Evolutionary conservation across 495 filamentous ascomycete genomes (phyloP), one percentile per base, ranked within the genome.

Genomic region (Penicillium cataractarum): DNA sequence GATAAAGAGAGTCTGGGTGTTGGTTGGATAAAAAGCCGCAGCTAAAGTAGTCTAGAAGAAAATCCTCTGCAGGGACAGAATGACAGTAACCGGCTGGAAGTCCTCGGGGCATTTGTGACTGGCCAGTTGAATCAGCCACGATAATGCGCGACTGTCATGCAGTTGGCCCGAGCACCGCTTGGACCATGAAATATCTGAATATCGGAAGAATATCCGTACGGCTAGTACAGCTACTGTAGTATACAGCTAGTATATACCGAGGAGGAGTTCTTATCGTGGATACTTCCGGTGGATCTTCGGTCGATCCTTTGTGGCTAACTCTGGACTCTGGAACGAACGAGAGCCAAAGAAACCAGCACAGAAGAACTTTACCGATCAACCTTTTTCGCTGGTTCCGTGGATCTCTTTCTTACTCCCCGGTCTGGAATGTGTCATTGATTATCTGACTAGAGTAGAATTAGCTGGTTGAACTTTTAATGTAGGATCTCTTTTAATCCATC

Each of bases 21-120:
- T 46, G 40, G 40, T 46, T 46, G 40, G 24, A 50, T 29, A 50
- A 46, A 42, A 46, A 46, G 46, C 46, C 46, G 26, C 22, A 26
- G 2, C 13, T n/a, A 21, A 26, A 46, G 40, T n/a, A n/a, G n/a
- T n/a, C n/a, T n/a, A n/a, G n/a, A n/a, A 2, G 29, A 17, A 29
- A 50, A 50, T 29, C 29, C 22, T 50, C 46, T 50, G 46, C 46
- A 50, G 46, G 46, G 24, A 50, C 46, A 29, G 22, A 4, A 24
- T 48, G 22, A 15, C 17, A 42, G n/a, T n/a, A n/a, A n/a, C n/a
- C n/a, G 9, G 40, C 40, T 19, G 40, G 40, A 7, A 7, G n/a
- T 22, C 19, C 13, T 50, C 46, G 22, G 46, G 24, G 24, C 24
- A 24, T 50, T 29, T 50, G 46, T 21, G 22, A 50, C 24, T 50